Evolutionary conservation across 768 basidiomycete species (phyloP).

Genomic region (Cyathus striatus): DNA sequence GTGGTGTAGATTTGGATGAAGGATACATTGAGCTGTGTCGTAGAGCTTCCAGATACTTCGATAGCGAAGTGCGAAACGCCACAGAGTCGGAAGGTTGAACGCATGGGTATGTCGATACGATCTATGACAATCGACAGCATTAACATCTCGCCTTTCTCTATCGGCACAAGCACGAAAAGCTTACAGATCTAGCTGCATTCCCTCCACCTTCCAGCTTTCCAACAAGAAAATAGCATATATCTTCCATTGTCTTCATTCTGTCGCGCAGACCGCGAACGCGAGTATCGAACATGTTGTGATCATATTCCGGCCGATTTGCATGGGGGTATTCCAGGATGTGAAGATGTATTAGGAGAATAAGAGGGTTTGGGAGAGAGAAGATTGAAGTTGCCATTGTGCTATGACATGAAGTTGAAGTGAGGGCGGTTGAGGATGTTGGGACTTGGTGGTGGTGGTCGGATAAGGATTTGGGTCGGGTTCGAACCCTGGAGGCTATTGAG

Average conservation of each 20-base stretch:
- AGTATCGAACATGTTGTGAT: constrained; percentile 42
- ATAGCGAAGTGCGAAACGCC: constrained; percentile 44
- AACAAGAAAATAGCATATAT: constrained; percentile 45
- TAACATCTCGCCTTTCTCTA: background rate
- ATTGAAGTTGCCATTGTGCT: constrained; percentile 15
- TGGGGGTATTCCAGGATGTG: constrained; percentile 48
- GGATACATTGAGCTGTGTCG: constrained; percentile 33
- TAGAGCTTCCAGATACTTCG: constrained; percentile 45
- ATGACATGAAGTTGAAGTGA: no score
- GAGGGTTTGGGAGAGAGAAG: constrained; percentile 29
- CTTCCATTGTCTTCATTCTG: constrained; percentile 47
- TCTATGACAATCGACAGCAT: constrained; percentile 17
- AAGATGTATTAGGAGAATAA: constrained; percentile 47
- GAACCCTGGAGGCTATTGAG: no score
- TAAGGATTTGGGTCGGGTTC: no score
- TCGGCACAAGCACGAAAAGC: background rate
- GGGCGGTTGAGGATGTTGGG: no score
- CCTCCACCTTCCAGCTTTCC: constrained; percentile 31
- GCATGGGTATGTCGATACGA: constrained; percentile 48
- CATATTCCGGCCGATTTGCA: constrained; percentile 43
- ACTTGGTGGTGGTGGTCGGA: no score
- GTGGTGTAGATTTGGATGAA: constrained; percentile 9
- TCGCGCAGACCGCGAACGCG: constrained; percentile 42
- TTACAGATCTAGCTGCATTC: constrained; percentile 23
- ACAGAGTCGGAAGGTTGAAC: constrained; percentile 43